Percentiles rank a stretch among this genome's conserved stretches.
Conservation (phyloP, 75 land plant genomes). For the Ceratopteris richardii region DNA sequence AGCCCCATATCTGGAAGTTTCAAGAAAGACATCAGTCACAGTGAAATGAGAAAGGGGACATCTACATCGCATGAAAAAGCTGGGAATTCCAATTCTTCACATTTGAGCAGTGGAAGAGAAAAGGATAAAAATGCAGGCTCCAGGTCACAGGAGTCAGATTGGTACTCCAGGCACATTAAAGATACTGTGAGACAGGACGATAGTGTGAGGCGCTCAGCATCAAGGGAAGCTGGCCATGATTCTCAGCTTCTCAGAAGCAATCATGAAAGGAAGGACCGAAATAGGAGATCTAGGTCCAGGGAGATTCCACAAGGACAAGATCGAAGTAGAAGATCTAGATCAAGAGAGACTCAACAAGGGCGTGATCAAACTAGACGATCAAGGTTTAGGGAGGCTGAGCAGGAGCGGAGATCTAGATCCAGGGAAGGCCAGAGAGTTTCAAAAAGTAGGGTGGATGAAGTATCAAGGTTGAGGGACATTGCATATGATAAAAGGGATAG, state of each 20-base stretch:
- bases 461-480: background rate
- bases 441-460: background rate
- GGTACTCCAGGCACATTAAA: background rate
- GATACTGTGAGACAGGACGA: background rate
- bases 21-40: background rate
- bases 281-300: background rate
- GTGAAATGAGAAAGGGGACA: background rate
- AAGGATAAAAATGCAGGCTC: background rate
- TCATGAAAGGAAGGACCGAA: background rate
- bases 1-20: background rate
- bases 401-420: background rate
- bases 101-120: background rate
- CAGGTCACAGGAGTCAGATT: background rate
- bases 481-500: background rate
- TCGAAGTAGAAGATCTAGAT: background rate
- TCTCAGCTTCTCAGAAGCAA: background rate
- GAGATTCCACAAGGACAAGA: background rate
- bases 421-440: background rate
- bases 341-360: background rate
- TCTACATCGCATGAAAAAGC: no score
- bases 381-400: conserved; percentile 3
- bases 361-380: background rate
- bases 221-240: background rate
- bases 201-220: background rate
- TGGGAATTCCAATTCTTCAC: background rate